phyloP scores from a whole-genome alignment of 768 basidiomycete genomes.

The Psilocybe subaeruginosa region DNA sequence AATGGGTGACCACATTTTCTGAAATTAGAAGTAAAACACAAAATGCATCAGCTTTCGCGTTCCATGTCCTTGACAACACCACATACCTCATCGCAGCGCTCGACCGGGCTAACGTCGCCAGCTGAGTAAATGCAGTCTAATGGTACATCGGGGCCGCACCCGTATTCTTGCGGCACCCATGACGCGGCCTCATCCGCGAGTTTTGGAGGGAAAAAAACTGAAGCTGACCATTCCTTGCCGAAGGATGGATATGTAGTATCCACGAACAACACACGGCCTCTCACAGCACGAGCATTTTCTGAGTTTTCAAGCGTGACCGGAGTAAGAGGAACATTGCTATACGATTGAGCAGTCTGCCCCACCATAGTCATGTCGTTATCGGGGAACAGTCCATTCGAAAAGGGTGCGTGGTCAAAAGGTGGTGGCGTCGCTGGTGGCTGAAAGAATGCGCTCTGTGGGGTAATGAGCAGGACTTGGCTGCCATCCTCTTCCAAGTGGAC shows the following conservation, averaged over 20 bases:
- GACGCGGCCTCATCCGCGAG: constrained; percentile 13
- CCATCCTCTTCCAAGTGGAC: constrained; percentile 22
- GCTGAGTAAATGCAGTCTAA: constrained; percentile 20
- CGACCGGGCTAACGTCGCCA: constrained; percentile 19
- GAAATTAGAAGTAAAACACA: neutral
- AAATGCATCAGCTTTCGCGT: neutral
- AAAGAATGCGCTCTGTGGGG: constrained; percentile 20
- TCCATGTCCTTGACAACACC: constrained; percentile 4
- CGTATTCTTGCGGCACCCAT: constrained; percentile 17
- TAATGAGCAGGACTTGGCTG: constrained; percentile 21
- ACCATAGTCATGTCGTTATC: constrained; percentile 5
- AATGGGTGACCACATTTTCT: constrained; percentile 18
- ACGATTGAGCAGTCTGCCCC: neutral
- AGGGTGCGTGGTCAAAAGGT: constrained; percentile 17
- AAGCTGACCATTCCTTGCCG: constrained; percentile 14
- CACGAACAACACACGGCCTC: constrained; percentile 15
- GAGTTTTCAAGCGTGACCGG: neutral
- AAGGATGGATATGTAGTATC: constrained; percentile 11
- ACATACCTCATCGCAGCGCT: constrained; percentile 24
- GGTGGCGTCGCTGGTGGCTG: constrained; percentile 12
- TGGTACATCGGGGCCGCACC: constrained; percentile 23
- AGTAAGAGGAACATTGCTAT: constrained; percentile 1
- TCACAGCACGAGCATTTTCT: neutral
- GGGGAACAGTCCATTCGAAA: constrained; percentile 9
- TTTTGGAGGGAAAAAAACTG: constrained; percentile 18